phyloP scores from a whole-genome alignment of 2,329 filamentous ascomycete genomes.

The Cryphonectria naterciae region DNA sequence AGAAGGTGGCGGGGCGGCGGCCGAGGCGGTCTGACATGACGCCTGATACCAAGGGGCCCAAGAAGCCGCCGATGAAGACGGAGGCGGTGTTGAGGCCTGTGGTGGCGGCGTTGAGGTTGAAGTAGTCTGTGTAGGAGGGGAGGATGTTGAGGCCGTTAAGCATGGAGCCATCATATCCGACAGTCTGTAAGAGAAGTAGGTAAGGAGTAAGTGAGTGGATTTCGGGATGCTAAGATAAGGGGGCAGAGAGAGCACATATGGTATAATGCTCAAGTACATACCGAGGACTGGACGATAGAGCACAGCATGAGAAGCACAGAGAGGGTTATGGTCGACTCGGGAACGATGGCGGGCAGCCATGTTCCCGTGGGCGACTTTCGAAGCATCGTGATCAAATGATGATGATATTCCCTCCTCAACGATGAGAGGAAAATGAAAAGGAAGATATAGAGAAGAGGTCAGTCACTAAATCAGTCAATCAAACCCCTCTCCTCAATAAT shows the following conservation, averaged over 20 bases:
- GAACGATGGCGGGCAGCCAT: constrained; percentile 52
- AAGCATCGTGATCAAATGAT: constrained; percentile 36
- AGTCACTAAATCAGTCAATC: no score
- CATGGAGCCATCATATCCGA: constrained; percentile 54
- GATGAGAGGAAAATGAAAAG: not conserved
- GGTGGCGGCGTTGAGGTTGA: constrained; percentile 55
- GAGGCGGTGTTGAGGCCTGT: constrained; percentile 59
- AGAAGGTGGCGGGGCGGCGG: constrained; percentile 48
- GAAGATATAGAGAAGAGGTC: not conserved
- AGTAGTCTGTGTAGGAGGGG: constrained; percentile 59
- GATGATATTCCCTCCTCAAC: not conserved
- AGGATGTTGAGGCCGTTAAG: constrained; percentile 62
- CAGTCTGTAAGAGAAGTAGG: constrained; percentile 34
- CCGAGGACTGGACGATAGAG: constrained; percentile 49
- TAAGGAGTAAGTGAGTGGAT: not conserved
- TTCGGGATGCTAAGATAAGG: not conserved
- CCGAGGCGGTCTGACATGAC: constrained; percentile 47
- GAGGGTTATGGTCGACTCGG: constrained; percentile 45
- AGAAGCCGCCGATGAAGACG: constrained; percentile 55
- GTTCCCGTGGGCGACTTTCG: constrained; percentile 45
- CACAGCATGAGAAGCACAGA: constrained; percentile 48
- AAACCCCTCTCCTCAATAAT: no score
- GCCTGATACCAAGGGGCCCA: constrained; percentile 50
- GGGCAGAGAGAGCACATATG: not conserved
- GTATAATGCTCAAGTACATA: constrained; percentile 27